Evolutionary conservation across 78 protist genomes (phyloP), one percentile per base, ranked within the genome.

Genomic region (Cavenderia fasciculata): DNA sequence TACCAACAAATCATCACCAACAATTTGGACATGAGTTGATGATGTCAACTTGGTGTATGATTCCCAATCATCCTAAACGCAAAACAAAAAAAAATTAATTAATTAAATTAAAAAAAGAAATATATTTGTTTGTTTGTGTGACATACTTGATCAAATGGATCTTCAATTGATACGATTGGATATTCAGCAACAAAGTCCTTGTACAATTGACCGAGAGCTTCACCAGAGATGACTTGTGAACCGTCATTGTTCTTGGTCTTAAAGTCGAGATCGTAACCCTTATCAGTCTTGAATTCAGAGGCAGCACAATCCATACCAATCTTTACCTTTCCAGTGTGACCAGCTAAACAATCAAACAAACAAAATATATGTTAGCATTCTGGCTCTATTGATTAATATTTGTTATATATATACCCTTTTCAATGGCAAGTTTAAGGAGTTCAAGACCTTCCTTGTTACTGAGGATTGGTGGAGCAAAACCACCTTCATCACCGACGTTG

Each of bases 401-500:
- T 11, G 38, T 47, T 57, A 44, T n/a, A n/a, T n/a, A n/a, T n/a
- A n/a, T n/a, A n/a, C n/a, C n/a, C 46, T 51, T 52, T 75, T 91
- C 97, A 66, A 99, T 98, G 78, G 99, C 99, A 59, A 59, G 95
- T 2, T 51, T 65, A 38, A 99, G 62, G 14, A 98, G 84, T 34
- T 82, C 88, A 6, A 99, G 98, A n/a, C 99, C 99, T 73, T 99
- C 99, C 59, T 93, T 59, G 93, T 63, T 87, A 71, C 62, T 76
- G 51, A 47, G 87, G 59, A 97, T 93, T 46, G 85, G 77, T 73
- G 99, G 99, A 10, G 99, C 99, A 74, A 98, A 98, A 85, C 99
- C 99, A 44, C 99, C 99, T 95, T 99, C 99, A 85, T 99, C 99
- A 54, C 99, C 99, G 56, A 99, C 99, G 79, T 96, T 97, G 92